Base-by-base conservation (phyloP, 495 filamentous ascomycete species). In the Cryomyces minteri region DNA sequence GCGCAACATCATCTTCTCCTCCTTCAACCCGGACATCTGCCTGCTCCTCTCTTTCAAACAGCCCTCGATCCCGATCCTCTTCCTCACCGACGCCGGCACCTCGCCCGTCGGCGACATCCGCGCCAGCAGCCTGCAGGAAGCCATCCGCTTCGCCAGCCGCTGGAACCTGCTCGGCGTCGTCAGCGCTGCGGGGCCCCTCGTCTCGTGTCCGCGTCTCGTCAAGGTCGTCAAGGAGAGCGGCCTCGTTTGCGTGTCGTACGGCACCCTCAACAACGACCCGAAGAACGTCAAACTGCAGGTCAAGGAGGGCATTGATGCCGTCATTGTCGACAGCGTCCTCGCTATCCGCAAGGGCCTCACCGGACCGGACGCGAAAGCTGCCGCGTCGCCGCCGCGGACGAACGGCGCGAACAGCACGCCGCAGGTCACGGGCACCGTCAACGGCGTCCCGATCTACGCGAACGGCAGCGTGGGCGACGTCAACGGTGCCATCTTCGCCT, bases 111-210 rank as follows among this genome's bases (percentile, higher is more conserved):
- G 86, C 18, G 92, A 99, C 58, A 80, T 95, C 45, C 69, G 92
- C n/a, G 87, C 87, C 1, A 83, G 75, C 58, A 88, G 83, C 61
- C 67, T 99, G 40, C 92, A 96, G 62, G 88, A 96, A 65, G 92
- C 87, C 0, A 79, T 99, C 52, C 73, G 88, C 4, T 99, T 99
- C 51, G 92, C 92, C 4, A 81, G 76, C 39, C 68, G 87, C 8
- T 99, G 92, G 92, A 94, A 95, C 52, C 60, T 99, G 44, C 70
- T 94, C 4, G 92, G 92, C 5, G 79, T 99, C 47, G 92, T 96
- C 8, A 78, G 77, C 41, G 70, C 79, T 38, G 85, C 82, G 4
- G 82, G 85, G 58, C 84, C 88, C 6, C 70, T 99, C 8, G 82
- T 94, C 29, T 73, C 82, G 38, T 84, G 82, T 57, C 92, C 92